Percentiles rank a stretch among this genome's conserved stretches.
Evolutionary conservation across 495 filamentous ascomycete genomes (phyloP).

Genomic region (Neurospora terricola): DNA sequence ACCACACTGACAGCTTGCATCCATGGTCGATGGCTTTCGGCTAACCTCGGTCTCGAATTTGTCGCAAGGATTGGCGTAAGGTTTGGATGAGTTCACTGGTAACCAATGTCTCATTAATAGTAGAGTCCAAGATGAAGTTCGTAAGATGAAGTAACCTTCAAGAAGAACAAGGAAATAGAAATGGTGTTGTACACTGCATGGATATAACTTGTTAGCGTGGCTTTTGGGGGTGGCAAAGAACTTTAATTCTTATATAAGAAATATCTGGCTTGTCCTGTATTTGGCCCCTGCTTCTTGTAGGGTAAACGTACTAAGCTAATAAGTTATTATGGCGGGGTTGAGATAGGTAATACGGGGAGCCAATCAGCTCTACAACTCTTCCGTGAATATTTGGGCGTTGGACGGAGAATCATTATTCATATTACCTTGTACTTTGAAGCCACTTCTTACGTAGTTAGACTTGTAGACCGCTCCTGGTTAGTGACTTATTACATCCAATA

Average conservation of each 20-base stretch:
- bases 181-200: not conserved
- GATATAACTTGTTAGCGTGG: too few species aligned
- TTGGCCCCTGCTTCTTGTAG: too few species aligned
- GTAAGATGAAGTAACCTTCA: not conserved
- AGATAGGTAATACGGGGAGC: not conserved
- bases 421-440: not conserved
- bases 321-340: not conserved
- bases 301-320: too few species aligned
- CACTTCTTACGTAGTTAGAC: not conserved
- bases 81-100: not conserved
- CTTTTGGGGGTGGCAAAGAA: too few species aligned
- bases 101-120: not conserved
- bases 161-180: not conserved
- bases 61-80: not conserved
- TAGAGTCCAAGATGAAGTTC: not conserved
- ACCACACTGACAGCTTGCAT: slow-evolving; percentile 56
- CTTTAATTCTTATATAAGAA: too few species aligned
- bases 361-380: not conserved
- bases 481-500: not conserved
- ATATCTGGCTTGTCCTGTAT: too few species aligned
- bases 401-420: not conserved
- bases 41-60: not conserved
- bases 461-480: not conserved
- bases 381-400: not conserved
- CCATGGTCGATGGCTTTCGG: slow-evolving; percentile 22